Evolutionary conservation across 1,284 basidiomycete genomes (phyloP).

Genomic region (Rhodotorula sp.): DNA sequence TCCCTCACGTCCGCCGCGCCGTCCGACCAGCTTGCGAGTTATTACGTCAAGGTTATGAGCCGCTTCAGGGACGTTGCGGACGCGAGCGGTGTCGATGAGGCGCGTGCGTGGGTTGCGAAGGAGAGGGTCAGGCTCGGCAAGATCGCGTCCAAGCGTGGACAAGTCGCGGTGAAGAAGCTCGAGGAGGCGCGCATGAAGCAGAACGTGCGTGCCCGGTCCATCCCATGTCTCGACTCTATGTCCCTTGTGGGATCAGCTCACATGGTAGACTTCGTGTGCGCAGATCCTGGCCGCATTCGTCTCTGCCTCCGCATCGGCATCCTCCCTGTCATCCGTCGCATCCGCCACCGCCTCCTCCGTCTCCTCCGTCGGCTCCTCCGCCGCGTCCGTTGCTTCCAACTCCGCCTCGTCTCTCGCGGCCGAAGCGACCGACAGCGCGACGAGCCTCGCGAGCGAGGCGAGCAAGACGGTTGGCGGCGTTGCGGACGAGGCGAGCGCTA

Average conservation of each 20-base stretch:
- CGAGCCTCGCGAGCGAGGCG: slow-evolving; percentile 3
- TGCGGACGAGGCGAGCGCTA: slow-evolving; percentile 37
- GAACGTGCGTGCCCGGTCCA: slow-evolving; percentile 53
- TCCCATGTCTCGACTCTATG: not conserved
- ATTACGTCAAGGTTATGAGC: slow-evolving; percentile 90
- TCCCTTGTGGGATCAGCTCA: slow-evolving; percentile 55
- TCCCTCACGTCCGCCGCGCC: slow-evolving; percentile 36
- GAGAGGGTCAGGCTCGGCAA: slow-evolving; percentile 67
- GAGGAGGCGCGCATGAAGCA: slow-evolving; percentile 92
- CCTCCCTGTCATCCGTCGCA: slow-evolving; percentile 1
- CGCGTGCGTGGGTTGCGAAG: slow-evolving; percentile 77
- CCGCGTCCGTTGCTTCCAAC: not conserved
- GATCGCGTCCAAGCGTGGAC: slow-evolving; percentile 63
- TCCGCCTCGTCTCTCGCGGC: not conserved
- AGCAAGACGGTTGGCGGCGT: slow-evolving; percentile 23
- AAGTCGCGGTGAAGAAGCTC: slow-evolving; percentile 70
- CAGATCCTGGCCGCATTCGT: slow-evolving; percentile 34
- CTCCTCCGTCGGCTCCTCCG: not conserved
- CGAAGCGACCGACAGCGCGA: not conserved
- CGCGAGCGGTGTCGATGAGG: slow-evolving; percentile 54
- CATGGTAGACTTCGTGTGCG: slow-evolving; percentile 57
- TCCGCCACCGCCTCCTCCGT: not conserved
- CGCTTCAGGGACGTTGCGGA: slow-evolving; percentile 57
- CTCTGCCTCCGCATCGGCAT: not conserved
- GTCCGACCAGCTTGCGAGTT: slow-evolving; percentile 57